A percentile compares a stretch with the other conserved stretches of the same genome.
Evolutionary conservation across 1,139 yeast genomes (phyloP).

Genomic region (Geotrichum histeridarum): DNA sequence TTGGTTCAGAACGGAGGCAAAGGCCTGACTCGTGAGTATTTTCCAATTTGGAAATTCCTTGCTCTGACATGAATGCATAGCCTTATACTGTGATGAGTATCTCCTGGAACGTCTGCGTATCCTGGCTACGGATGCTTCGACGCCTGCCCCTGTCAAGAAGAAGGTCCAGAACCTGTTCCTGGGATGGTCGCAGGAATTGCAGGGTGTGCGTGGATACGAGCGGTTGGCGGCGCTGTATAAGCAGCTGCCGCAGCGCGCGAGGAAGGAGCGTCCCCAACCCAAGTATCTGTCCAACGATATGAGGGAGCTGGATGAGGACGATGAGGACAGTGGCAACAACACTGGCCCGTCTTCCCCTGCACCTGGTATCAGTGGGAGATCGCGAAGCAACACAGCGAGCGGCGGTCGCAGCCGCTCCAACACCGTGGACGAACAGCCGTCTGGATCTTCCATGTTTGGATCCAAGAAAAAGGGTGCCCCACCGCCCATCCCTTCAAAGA

Average conservation of each 20-base stretch:
- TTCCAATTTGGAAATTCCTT: constrained; percentile 20
- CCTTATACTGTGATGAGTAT: constrained; percentile 65
- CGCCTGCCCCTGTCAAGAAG: constrained; percentile 46
- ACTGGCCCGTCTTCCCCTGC: constrained; percentile 15
- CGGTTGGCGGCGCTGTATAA: constrained; percentile 49
- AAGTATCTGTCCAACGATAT: constrained; percentile 27
- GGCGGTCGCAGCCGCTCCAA: constrained; percentile 1
- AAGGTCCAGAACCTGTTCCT: constrained; percentile 48
- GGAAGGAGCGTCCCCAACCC: constrained; percentile 35
- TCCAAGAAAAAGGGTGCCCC: neutral
- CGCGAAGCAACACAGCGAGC: constrained; percentile 8
- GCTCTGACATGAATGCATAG: constrained; percentile 8
- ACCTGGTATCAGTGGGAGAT: constrained; percentile 4
- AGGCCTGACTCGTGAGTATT: constrained; percentile 31
- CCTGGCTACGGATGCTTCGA: constrained; percentile 44
- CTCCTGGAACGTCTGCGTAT: constrained; percentile 61
- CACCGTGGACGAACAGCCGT: neutral
- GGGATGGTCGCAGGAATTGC: constrained; percentile 60
- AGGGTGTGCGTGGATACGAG: constrained; percentile 48
- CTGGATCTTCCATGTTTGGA: neutral
- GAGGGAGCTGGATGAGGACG: constrained; percentile 29
- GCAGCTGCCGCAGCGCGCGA: constrained; percentile 37
- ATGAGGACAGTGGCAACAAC: constrained; percentile 14
- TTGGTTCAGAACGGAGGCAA: constrained; percentile 71
- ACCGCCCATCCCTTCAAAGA: neutral